Percentiles rank a stretch among this genome's conserved stretches.
These are phyloP conservation scores for Scheffersomyces coipomensis DNA, from an alignment of 805 yeast genomes.

Conservation along the genomic window DNA sequence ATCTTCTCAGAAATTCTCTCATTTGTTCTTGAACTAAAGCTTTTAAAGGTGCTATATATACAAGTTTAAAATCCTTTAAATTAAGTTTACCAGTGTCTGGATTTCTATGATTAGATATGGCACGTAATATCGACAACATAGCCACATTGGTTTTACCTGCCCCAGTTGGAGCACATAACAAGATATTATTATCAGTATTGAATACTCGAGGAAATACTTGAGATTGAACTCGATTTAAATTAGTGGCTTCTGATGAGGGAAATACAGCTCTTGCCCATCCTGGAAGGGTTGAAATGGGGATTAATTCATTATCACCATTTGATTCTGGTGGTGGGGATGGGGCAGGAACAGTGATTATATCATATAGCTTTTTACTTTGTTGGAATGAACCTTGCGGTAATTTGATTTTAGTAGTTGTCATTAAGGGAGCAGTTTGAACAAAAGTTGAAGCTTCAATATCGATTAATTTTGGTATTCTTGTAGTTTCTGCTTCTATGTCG, in stretches of 20 bases:
- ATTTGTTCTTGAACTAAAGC: constrained; percentile 96
- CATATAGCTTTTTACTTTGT: constrained; percentile 69
- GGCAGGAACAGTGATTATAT: constrained; percentile 90
- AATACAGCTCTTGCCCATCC: constrained; percentile 81
- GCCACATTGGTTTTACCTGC: constrained; percentile 99
- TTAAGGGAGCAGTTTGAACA: constrained; percentile 65
- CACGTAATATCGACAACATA: constrained; percentile 69
- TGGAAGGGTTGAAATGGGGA: constrained; percentile 66
- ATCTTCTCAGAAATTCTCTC: constrained; percentile 73
- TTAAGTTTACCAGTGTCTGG: constrained; percentile 47
- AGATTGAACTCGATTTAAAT: constrained; percentile 82
- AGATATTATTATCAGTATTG: constrained; percentile 61
- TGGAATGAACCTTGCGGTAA: constrained; percentile 86
- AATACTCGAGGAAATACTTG: constrained; percentile 80
- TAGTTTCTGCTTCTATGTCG: too few species aligned
- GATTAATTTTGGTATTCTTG: constrained; percentile 50
- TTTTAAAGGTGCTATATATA: constrained; percentile 89
- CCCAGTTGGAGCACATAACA: constrained; percentile 97
- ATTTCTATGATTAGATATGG: constrained; percentile 53
- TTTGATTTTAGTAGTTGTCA: constrained; percentile 64
- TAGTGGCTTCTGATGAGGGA: constrained; percentile 59
- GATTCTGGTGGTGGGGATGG: constrained; percentile 52
- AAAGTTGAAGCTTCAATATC: constrained; percentile 64
- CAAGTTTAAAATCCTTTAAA: constrained; percentile 64
- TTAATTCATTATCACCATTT: constrained; percentile 39